Base-by-base conservation (phyloP, 192 early-diverging fungal species). In the Coemansia erecta region DNA sequence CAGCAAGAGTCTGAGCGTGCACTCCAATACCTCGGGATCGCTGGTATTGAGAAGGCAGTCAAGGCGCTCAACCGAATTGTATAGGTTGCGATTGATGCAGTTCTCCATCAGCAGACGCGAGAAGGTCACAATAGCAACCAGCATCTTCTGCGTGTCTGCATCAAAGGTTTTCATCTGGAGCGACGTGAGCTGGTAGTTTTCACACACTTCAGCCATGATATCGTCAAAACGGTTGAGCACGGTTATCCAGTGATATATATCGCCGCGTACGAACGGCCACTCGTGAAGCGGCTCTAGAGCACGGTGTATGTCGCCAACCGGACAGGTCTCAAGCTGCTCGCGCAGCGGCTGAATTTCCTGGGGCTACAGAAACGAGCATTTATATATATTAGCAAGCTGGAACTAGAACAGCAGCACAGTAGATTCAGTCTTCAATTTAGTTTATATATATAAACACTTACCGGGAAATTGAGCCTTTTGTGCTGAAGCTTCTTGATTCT, bases 201-300 rank as follows among this genome's bases (percentile, higher is more conserved):
- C 77, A 61, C 85, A 86, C 22, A 84, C 68, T 12, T 75, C 66
- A 46, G 86, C 87, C 40, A 98, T 74, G 22, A 95, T 86, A 10
- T 76, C 75, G 63, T 97, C 96, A 62, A 97, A 95, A 22, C 90
- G 84, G 81, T 99, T 97, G 43, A 99, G 85, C 5, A 96, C 93
- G 12, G 84, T 72, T 31, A 95, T 91, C 95, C 95, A 99, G 53
- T 96, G 94, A 81, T 89, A 94, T 53, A 99, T 77, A 61, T 99
- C 97, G 44, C 92, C 92, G 52, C 94, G 89, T 39, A 87, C 88
- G 72, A 85, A 92, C 41, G 77, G 73, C 93, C 93, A 94, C 50
- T 86, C 84, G 19, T 64, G 56, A 46, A 80, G 63, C 17, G 76
- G 66, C 51, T 77, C 63, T 17, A 87, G 71, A 46, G 81, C 65